phyloP scores from a whole-genome alignment of 768 basidiomycete genomes.

The Xerocomellus intermedius region DNA sequence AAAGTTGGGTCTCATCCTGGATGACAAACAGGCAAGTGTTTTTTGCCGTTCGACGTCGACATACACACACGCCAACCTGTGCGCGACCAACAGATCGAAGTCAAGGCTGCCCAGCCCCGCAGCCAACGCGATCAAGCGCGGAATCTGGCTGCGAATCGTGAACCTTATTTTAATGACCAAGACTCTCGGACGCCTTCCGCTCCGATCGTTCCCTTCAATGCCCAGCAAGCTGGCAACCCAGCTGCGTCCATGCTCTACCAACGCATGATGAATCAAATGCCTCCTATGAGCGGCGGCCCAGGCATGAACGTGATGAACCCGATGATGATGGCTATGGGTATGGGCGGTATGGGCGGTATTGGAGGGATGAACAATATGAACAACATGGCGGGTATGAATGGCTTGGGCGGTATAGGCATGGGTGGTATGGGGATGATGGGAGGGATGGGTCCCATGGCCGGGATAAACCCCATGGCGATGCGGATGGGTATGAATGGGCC shows the following conservation, averaged over 20 bases:
- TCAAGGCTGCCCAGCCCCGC: slow-evolving; percentile 77
- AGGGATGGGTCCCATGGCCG: slow-evolving; percentile 27
- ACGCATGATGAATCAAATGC: slow-evolving; percentile 39
- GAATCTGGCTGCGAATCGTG: slow-evolving; percentile 26
- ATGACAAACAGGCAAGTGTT: slow-evolving; percentile 68
- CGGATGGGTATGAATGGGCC: slow-evolving; percentile 33
- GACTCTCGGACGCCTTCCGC: slow-evolving; percentile 36
- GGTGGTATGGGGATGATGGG: slow-evolving; percentile 39
- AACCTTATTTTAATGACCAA: slow-evolving; percentile 34
- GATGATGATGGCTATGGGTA: slow-evolving; percentile 48
- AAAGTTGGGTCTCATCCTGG: slow-evolving; percentile 63
- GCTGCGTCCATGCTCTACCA: slow-evolving; percentile 34
- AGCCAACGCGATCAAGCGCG: slow-evolving; percentile 58
- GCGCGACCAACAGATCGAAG: slow-evolving; percentile 58
- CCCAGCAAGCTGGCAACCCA: slow-evolving; percentile 38
- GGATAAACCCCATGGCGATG: slow-evolving; percentile 35
- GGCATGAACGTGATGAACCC: slow-evolving; percentile 52
- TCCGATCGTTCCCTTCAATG: slow-evolving; percentile 31
- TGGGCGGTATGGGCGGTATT: slow-evolving; percentile 40
- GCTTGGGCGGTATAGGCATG: slow-evolving; percentile 23
- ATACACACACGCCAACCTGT: neutral
- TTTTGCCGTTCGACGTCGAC: neutral
- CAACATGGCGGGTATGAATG: slow-evolving; percentile 22
- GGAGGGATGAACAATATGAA: slow-evolving; percentile 30
- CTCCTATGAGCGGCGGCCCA: slow-evolving; percentile 45